phyloP scores from a whole-genome alignment of 495 filamentous ascomycete genomes.

The Parathielavia appendiculata region DNA sequence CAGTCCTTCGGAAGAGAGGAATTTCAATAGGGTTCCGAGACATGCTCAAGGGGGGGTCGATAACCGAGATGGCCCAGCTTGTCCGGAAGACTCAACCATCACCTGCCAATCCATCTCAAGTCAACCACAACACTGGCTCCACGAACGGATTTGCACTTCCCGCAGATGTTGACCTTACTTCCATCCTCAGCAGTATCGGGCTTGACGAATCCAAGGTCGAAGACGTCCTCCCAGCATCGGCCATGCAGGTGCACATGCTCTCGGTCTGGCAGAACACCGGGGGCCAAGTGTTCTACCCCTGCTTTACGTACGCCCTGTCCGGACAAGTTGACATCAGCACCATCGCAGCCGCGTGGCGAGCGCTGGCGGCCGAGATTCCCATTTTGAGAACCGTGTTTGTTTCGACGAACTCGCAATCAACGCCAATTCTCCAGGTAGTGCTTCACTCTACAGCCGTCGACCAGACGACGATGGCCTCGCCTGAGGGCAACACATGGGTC shows the following conservation, averaged over 20 bases:
- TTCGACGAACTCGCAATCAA: constrained; percentile 36
- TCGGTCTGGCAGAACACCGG: constrained; percentile 60
- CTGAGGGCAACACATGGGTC: constrained; percentile 5
- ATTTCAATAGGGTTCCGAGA: constrained; percentile 58
- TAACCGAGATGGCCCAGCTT: constrained; percentile 48
- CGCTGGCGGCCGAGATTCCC: constrained; percentile 46
- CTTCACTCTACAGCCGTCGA: background rate
- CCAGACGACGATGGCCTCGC: background rate
- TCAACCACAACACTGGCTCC: background rate
- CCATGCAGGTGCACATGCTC: constrained; percentile 70
- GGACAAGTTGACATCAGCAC: constrained; percentile 33
- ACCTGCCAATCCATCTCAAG: background rate
- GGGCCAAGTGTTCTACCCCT: constrained; percentile 57
- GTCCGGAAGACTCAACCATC: background rate
- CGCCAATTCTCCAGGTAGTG: constrained; percentile 51
- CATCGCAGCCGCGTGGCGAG: constrained; percentile 51
- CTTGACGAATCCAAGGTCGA: constrained; percentile 46
- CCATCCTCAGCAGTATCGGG: constrained; percentile 25
- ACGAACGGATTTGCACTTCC: background rate
- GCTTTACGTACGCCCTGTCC: constrained; percentile 50
- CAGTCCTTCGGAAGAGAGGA: constrained; percentile 56
- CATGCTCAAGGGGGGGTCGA: constrained; percentile 58
- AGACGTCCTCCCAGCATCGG: constrained; percentile 54
- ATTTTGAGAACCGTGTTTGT: constrained; percentile 62
- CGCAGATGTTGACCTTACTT: constrained; percentile 27